Base-by-base conservation (phyloP, 228 moss, liverwort and hornwort species). In the Sphagnum fallax region DNA sequence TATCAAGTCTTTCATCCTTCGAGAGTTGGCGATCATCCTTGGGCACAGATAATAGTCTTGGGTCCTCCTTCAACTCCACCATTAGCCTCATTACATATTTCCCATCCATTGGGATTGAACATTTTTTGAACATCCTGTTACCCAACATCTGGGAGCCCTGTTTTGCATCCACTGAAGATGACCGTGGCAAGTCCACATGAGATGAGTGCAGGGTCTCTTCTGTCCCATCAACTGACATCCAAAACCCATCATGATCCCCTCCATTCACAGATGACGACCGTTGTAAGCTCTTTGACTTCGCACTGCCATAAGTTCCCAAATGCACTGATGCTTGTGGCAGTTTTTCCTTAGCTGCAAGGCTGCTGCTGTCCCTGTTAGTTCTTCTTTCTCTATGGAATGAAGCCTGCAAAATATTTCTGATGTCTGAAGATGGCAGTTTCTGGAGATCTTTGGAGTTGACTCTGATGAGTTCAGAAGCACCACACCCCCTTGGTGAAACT, bases 41-140 rank as follows among this genome's bases (percentile, higher is more conserved):
- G 59, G 72, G 71, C 6, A 83, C 80, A 52, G 73, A 67, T 50
- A 88, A 71, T 32, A 32, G 32, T 48, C 90, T 82, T 0, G 98
- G 93, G 4, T 90, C 91, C 82, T 98, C 93, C 52, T 85, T 82
- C 68, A 98, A 85, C 72, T 98, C 98, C 10, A 93, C 93, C 59
- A 90, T 78, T 9, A 95, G 73, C 52, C 95, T 82, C 10, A 58
- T 60, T n/a, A 69, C 69, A 52, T 87, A 76, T 69, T 75, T 71
- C 6, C 78, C 64, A 51, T 75, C 32, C 16, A 75, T 72, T 48
- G 69, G 69, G 32, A 67, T 64, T 16, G 61, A 18, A 14, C 65
- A 60, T 32, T 32, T 32, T 65, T 69, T 69, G 14, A 69, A 65
- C 13, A 53, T 77, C 10, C 73, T 73, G 8, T 49, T 6, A 52